phyloP scores from a whole-genome alignment of 2,329 filamentous ascomycete species.

The Alternaria sp. region DNA sequence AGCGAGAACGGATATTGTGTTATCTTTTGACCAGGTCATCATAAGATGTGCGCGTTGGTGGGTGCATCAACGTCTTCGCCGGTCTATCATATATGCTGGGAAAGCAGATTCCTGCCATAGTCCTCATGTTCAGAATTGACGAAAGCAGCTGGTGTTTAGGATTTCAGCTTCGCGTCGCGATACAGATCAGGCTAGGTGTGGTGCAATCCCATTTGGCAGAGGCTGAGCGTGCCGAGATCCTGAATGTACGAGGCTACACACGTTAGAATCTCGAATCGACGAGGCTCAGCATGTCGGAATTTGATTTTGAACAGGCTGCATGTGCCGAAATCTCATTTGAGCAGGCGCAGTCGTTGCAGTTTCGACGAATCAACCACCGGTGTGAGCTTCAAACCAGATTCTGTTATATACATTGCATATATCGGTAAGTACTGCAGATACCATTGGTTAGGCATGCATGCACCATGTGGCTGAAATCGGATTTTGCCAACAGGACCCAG shows the following conservation, averaged over 20 bases:
- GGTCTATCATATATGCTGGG: not conserved
- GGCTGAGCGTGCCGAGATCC: not conserved
- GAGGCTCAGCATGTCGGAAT: not conserved
- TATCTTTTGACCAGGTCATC: not conserved
- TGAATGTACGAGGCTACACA: too few relatives aligned
- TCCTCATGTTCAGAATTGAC: not conserved
- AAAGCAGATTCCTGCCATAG: not conserved
- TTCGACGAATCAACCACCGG: accelerated
- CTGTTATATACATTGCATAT: not conserved
- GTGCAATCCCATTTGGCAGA: not conserved
- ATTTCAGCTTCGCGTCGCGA: not conserved
- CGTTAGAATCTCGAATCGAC: not conserved
- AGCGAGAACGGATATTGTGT: not conserved
- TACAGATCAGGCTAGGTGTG: not conserved
- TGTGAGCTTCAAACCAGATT: not conserved
- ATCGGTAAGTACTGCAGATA: not conserved
- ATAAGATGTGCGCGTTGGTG: not conserved
- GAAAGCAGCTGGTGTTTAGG: too few relatives aligned
- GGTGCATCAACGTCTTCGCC: not conserved
- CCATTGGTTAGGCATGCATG: not conserved
- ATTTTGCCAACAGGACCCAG: not conserved
- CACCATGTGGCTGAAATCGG: not conserved
- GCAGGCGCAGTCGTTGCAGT: not conserved
- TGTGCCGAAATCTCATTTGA: not conserved
- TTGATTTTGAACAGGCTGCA: too few relatives aligned